Percentiles rank a stretch among this genome's conserved stretches.
These are phyloP conservation scores for Coemansia sp. DNA, from an alignment of 192 early-diverging fungal genomes.

Conservation along the genomic window DNA sequence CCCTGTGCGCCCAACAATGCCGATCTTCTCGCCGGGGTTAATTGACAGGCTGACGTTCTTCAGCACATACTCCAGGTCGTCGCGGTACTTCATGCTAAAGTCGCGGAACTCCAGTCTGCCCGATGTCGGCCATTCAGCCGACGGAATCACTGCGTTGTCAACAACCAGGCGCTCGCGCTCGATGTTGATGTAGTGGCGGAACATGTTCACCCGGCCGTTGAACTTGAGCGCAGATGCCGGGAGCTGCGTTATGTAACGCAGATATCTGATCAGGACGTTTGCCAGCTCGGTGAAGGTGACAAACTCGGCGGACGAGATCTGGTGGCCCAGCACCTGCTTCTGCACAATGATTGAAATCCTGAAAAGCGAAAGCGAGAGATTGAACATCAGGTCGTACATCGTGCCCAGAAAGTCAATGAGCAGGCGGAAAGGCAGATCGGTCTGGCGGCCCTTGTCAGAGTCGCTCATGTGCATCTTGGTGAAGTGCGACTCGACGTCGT, in stretches of 20 bases:
- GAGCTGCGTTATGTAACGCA: constrained; percentile 9
- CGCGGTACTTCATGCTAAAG: constrained; percentile 61
- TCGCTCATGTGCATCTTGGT: constrained; percentile 52
- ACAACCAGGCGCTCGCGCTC: constrained; percentile 40
- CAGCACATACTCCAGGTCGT: constrained; percentile 45
- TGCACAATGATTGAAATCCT: constrained; percentile 24
- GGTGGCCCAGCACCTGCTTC: constrained; percentile 10
- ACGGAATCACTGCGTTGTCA: constrained; percentile 52
- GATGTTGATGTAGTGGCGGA: constrained; percentile 32
- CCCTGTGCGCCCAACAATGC: constrained; percentile 69
- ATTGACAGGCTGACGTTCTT: constrained; percentile 29
- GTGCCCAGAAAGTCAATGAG: constrained; percentile 60
- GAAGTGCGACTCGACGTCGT: constrained; percentile 61
- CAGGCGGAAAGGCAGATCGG: constrained; percentile 58
- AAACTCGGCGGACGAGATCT: constrained; percentile 22
- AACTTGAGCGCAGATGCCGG: constrained; percentile 17
- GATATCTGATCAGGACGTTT: constrained; percentile 2
- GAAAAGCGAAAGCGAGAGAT: constrained; percentile 30
- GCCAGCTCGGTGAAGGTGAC: constrained; percentile 12
- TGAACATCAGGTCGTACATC: constrained; percentile 53
- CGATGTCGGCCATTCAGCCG: constrained; percentile 64
- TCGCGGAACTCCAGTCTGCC: constrained; percentile 63
- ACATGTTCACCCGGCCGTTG: constrained; percentile 22
- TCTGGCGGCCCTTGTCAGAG: constrained; percentile 62
- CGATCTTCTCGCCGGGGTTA: constrained; percentile 58